phyloP scores from a whole-genome alignment of 176 grass and related monocot species.

The Poa annua region DNA sequence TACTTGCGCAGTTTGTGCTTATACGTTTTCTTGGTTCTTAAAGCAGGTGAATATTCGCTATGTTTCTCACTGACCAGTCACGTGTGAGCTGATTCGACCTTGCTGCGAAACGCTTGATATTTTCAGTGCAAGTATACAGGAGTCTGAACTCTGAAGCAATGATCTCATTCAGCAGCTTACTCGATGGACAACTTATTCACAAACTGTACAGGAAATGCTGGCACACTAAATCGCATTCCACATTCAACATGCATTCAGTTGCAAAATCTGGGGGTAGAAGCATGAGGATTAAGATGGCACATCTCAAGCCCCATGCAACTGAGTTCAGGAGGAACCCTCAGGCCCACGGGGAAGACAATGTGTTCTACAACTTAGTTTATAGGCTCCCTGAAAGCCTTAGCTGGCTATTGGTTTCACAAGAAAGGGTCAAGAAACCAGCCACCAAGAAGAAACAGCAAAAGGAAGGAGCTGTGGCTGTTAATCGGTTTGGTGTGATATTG shows the following conservation, averaged over 20 bases:
- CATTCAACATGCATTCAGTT: constrained; percentile 30
- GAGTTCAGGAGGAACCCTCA: constrained; percentile 45
- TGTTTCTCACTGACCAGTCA: constrained; percentile 7
- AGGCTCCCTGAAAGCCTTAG: constrained; percentile 67
- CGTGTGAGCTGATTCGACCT: constrained; percentile 19
- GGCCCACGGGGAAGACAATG: constrained; percentile 41
- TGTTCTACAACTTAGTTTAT: constrained; percentile 52
- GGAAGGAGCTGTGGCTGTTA: constrained; percentile 19
- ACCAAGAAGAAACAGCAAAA: constrained; percentile 53
- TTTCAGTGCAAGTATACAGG: constrained; percentile 35
- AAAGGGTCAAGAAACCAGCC: constrained; percentile 32
- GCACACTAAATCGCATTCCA: constrained; percentile 10
- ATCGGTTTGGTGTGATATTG: constrained; percentile 76
- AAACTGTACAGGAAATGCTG: constrained; percentile 43
- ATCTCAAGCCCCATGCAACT: constrained; percentile 44
- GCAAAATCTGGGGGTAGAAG: constrained; percentile 17
- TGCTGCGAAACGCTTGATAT: not conserved
- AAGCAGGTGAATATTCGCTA: not conserved
- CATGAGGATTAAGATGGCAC: constrained; percentile 29
- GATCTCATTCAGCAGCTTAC: constrained; percentile 39
- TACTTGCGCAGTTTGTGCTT: not conserved
- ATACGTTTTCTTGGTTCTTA: constrained; percentile 12
- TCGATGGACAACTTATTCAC: constrained; percentile 26
- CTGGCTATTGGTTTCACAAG: constrained; percentile 54
- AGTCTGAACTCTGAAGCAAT: constrained; percentile 22